Percentiles rank a stretch among this genome's conserved stretches.
Conservation (phyloP, 148 eudicot species). For the Heliosperma pusillum region DNA sequence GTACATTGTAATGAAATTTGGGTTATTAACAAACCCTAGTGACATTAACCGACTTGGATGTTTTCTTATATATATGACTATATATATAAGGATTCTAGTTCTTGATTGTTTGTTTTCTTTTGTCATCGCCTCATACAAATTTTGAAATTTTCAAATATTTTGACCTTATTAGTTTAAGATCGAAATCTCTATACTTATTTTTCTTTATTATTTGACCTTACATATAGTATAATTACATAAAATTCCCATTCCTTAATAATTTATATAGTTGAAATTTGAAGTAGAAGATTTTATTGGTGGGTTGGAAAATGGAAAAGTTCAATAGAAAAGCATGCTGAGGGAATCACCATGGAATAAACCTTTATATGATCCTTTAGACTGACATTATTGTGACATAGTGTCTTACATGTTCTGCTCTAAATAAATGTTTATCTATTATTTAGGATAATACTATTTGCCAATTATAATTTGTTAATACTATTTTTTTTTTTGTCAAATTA, state of each 20-base stretch:
- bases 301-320: conserved; percentile 17
- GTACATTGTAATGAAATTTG: no score
- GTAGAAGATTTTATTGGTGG: conserved; percentile 12
- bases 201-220: conserved; percentile 10
- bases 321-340: neutral
- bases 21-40: no score
- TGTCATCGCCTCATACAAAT: no score
- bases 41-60: no score
- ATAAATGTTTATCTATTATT: conserved; percentile 12
- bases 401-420: conserved; percentile 32
- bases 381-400: conserved; percentile 21
- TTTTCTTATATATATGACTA: no score
- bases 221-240: conserved; percentile 1
- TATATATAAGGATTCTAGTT: no score
- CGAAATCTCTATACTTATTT: neutral
- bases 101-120: no score
- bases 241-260: neutral
- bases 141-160: no score
- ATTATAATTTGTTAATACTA: conserved; percentile 9
- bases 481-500: conserved; percentile 22
- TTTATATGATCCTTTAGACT: conserved; percentile 21
- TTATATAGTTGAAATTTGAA: neutral
- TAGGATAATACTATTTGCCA: conserved; percentile 7
- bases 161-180: no score
- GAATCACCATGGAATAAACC: conserved; percentile 42